These are phyloP conservation scores for Fusarium protoensiforme DNA, from an alignment of 2,329 filamentous ascomycete genomes.

Conservation along the genomic window DNA sequence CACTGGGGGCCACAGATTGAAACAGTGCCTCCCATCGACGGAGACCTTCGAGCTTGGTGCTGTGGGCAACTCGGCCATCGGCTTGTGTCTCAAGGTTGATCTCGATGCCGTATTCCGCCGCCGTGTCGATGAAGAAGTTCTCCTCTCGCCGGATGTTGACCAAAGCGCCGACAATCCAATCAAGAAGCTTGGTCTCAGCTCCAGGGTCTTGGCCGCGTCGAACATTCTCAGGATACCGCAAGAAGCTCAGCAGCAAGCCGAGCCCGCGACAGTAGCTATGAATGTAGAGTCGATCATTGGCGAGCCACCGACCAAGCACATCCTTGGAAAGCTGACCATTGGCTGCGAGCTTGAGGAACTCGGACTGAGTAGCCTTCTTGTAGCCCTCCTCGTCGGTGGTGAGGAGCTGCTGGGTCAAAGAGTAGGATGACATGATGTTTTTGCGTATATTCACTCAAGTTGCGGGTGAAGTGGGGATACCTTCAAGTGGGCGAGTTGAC, in stretches of 20 bases:
- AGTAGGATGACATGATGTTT: conserved; percentile 31
- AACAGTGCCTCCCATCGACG: conserved; percentile 59
- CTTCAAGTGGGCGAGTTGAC: conserved; percentile 11
- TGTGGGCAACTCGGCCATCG: conserved; percentile 39
- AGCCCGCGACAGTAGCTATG: conserved; percentile 76
- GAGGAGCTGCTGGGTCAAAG: conserved; percentile 69
- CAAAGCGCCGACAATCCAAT: conserved; percentile 72
- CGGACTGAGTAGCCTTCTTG: conserved; percentile 69
- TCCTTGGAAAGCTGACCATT: conserved; percentile 68
- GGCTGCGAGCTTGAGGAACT: conserved; percentile 74
- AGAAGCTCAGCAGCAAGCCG: conserved; percentile 70
- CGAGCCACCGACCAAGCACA: conserved; percentile 73
- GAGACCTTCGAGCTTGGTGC: conserved; percentile 53
- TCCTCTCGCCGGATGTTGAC: conserved; percentile 76
- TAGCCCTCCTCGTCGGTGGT: conserved; percentile 58
- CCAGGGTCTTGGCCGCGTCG: conserved; percentile 18
- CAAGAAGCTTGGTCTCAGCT: conserved; percentile 66
- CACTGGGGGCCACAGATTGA: conserved; percentile 61
- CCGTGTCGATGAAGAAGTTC: conserved; percentile 74
- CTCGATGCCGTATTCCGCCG: conserved; percentile 67
- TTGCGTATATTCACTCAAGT: background rate
- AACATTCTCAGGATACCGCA: conserved; percentile 61
- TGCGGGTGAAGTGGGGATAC: conserved; percentile 17
- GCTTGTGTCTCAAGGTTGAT: conserved; percentile 51
- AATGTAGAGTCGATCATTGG: conserved; percentile 77